A percentile compares a stretch with the other conserved stretches of the same genome.
phyloP scores from a whole-genome alignment of 148 eudicot species.

The Agrostemma githago region DNA sequence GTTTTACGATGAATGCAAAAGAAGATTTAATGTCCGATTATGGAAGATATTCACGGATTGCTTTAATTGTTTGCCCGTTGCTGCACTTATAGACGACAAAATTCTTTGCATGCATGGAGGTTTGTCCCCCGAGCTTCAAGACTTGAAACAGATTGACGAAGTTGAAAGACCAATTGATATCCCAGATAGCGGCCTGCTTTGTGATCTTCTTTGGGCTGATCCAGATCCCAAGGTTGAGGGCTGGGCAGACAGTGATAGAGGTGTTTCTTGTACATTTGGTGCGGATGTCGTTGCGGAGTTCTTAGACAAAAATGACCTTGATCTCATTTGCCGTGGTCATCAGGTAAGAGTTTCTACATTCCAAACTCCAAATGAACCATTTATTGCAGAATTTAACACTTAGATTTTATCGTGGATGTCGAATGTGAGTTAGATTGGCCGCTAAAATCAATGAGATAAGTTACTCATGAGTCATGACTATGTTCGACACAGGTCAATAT shows the following conservation, averaged over 20 bases:
- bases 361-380: neutral
- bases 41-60: slow-evolving; percentile 97
- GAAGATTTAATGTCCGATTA: slow-evolving; percentile 84
- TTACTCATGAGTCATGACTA: neutral
- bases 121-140: slow-evolving; percentile 62
- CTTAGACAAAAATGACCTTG: slow-evolving; percentile 70
- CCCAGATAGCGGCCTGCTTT: slow-evolving; percentile 75
- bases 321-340: slow-evolving; percentile 85
- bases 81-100: slow-evolving; percentile 76
- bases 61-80: slow-evolving; percentile 84
- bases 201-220: slow-evolving; percentile 94
- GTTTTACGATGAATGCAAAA: slow-evolving; percentile 88
- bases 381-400: neutral
- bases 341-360: slow-evolving; percentile 46
- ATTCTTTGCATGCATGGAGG: slow-evolving; percentile 95
- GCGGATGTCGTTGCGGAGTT: slow-evolving; percentile 68
- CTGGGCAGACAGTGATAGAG: slow-evolving; percentile 90
- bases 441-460: neutral
- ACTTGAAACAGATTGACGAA: slow-evolving; percentile 60
- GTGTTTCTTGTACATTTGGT: slow-evolving; percentile 87
- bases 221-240: slow-evolving; percentile 63
- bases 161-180: slow-evolving; percentile 72
- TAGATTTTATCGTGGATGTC: neutral
- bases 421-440: neutral
- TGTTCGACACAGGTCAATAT: too few relatives aligned